Conservation (phyloP, 1,284 basidiomycete genomes). For the Cryptococcus amylolentus region DNA sequence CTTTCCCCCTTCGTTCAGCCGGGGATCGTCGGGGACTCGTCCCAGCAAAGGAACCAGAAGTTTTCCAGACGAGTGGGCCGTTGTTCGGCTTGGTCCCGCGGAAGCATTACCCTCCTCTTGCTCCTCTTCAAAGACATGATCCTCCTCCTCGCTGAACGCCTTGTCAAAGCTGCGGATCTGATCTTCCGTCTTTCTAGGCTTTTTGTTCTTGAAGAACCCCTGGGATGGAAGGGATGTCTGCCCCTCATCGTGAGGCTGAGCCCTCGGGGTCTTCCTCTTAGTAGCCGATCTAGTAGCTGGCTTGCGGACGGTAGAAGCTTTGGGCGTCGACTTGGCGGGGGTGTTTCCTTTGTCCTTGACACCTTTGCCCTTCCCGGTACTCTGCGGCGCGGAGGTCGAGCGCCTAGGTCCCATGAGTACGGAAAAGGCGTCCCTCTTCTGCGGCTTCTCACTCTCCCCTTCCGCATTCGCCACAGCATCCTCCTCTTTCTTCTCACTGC, state of each 20-base stretch:
- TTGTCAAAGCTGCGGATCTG: conserved; percentile 16
- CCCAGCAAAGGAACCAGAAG: no score
- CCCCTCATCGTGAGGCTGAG: not conserved
- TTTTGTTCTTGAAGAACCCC: not conserved
- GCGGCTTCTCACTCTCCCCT: not conserved
- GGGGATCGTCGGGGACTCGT: no score
- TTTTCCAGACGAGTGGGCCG: no score
- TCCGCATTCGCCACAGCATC: not conserved
- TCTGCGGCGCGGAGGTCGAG: not conserved
- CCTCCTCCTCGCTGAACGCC: conserved; percentile 36
- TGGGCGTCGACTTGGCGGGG: conserved; percentile 1
- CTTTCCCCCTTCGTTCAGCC: no score
- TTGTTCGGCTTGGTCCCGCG: no score
- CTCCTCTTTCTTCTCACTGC: not conserved
- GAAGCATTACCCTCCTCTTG: conserved; percentile 1
- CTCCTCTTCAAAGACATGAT: conserved; percentile 29
- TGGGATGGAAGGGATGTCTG: not conserved
- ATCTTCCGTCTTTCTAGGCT: not conserved
- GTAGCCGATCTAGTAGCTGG: no score
- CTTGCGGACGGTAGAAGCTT: not conserved
- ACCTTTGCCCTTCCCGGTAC: not conserved
- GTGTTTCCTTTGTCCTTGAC: not conserved
- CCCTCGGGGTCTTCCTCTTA: not conserved
- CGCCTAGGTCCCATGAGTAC: conserved; percentile 4
- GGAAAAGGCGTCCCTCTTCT: not conserved